Evolutionary conservation across 441 rosid species (phyloP), one percentile per base, ranked within the genome.

Genomic region (Gossypium schwendimanii): DNA sequence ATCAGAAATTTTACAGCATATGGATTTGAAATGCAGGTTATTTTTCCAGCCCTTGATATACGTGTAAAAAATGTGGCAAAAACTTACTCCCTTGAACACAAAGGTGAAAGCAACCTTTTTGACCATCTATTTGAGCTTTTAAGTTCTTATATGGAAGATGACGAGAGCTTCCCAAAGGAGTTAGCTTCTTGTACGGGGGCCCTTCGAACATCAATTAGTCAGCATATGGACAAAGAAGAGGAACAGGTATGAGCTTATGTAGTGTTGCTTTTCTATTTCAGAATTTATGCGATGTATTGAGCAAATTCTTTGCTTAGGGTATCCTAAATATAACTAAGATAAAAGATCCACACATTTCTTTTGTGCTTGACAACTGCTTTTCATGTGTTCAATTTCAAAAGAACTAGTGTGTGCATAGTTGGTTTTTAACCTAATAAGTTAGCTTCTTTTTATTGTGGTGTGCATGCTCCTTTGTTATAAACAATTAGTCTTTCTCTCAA

Each of bases 141-240:
- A 64, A 77, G 64, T 59, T 73, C 83, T 41, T 74, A 76, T 18
- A 73, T n/a, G 45, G 75, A 72, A 57, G 60, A 68, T 74, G 86
- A 85, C 58, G 86, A 85, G 62, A 78, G 76, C 59, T 83, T 77
- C 71, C 77, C 82, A 41, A 81, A 72, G 76, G 82, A 83, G 73
- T 76, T 85, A 65, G 88, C 83, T 70, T 81, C 88, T 58, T 75
- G 81, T 49, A 78, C 84, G 3, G 81, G 86, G 73, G 85, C 86
- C 39, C 85, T 85, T 72, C 86, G 71, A 70, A 85, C 84, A 70
- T 85, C 88, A 65, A 69, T 85, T 55, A 81, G 77, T 73, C 86
- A 85, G 79, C 88, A 85, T 81, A 79, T 85, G 88, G 79, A 82
- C 24, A 85, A 85, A 76, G 88, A 85, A 76, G 85, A 83, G 78